Base-by-base conservation (phyloP, 257 asterid species). In the Ophiorrhiza pumila region DNA sequence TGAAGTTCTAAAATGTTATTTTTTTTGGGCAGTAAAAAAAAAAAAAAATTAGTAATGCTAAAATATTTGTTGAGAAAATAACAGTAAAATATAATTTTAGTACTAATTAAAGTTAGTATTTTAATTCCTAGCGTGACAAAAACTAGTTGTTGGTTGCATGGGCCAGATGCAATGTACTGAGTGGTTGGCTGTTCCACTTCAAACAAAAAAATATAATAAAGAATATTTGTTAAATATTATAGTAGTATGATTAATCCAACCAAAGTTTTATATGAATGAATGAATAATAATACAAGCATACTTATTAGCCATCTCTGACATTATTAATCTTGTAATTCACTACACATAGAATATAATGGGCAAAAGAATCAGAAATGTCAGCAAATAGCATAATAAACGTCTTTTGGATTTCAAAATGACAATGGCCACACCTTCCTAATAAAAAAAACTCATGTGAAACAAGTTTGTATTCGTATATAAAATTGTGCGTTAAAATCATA, bases 81-180 rank as follows among this genome's bases (percentile, higher is more conserved):
- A n/a, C n/a, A n/a, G n/a, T n/a, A n/a, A n/a, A n/a, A n/a, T n/a
- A n/a, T n/a, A n/a, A n/a, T n/a, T n/a, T n/a, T 23, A 2, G 14
- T 13, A 23, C n/a, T 29, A 2, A 29, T 2, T 1, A 18, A 60
- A 60, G 22, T 39, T 11, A 37, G 31, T 46, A 46, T 34, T 53
- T 53, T 23, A 69, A 9, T 69, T 55, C 32, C 0, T 35, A 20
- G 65, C 7, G 71, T 64, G 77, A 73, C 71, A 63, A 37, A 50
- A 5, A 9, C 13, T 23, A n/a, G 45, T 22, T 27, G 41, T 23
- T 69, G 71, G 72, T 37, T 45, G 47, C 68, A 42, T 35, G 45
- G 23, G 43, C 61, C 71, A 79, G 65, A 75, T 79, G 67, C 76
- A 66, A 22, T 75, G 83, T 60, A 74, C 74, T 18, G 1, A 50